These are phyloP conservation scores for Trichoderma polysporum DNA, from an alignment of 2,329 filamentous ascomycete genomes.

Conservation along the genomic window DNA sequence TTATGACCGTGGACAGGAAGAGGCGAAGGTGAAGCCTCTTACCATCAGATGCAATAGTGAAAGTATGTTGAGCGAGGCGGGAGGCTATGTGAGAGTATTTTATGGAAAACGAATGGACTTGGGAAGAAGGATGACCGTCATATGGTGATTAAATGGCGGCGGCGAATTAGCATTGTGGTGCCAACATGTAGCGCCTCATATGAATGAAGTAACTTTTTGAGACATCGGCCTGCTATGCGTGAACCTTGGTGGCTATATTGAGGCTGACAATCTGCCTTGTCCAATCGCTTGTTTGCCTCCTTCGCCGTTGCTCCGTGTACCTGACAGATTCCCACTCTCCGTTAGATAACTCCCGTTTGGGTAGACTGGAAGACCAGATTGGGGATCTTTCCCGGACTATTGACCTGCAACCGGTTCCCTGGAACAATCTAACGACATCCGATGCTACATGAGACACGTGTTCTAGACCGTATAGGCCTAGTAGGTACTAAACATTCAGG, in stretches of 20 bases:
- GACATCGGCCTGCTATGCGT: not conserved
- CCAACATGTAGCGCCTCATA: not conserved
- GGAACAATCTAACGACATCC: not conserved
- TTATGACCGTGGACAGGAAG: not conserved
- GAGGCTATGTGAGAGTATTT: not conserved
- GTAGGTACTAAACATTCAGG: not conserved
- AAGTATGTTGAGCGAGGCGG: not conserved
- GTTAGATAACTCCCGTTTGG: not conserved
- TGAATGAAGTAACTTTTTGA: slow-evolving; percentile 3
- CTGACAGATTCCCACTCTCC: not conserved
- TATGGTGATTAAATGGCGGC: not conserved
- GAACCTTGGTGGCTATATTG: not conserved
- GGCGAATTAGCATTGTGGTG: not conserved
- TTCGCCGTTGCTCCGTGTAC: not conserved
- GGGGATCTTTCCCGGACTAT: not conserved
- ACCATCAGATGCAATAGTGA: not conserved
- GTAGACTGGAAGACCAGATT: not conserved
- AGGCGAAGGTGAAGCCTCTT: not conserved
- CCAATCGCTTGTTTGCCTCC: not conserved
- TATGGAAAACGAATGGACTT: not conserved
- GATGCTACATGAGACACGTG: not conserved
- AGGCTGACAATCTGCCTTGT: not conserved
- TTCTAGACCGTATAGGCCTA: not conserved
- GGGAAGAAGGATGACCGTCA: not conserved
- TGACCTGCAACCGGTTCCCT: not conserved